Evolutionary conservation across 352 stramenopile genomes (phyloP).

Genomic region (Pythium dissotocum): DNA sequence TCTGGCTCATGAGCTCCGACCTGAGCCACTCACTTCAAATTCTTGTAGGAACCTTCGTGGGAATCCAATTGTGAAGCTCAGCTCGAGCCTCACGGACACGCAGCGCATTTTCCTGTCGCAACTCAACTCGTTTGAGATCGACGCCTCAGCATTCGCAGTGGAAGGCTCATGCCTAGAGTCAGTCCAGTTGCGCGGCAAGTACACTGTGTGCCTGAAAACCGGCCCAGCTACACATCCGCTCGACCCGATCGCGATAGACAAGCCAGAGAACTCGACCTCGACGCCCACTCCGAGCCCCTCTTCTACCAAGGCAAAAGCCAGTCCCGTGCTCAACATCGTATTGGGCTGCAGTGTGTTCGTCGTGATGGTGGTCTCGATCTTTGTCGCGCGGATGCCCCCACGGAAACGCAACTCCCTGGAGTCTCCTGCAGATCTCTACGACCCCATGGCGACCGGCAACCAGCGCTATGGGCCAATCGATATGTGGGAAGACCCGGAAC

Average conservation of each 20-base stretch:
- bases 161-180: constrained; percentile 16
- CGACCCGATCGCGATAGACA: neutral
- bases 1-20: too few species aligned
- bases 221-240: neutral
- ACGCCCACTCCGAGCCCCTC: neutral
- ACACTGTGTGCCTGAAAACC: constrained; percentile 21
- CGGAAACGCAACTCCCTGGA: neutral
- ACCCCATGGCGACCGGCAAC: constrained; percentile 8
- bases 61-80: constrained; percentile 22
- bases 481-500: constrained; percentile 31
- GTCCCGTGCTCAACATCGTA: constrained; percentile 19
- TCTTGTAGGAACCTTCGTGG: constrained; percentile 26
- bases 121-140: constrained; percentile 25
- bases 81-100: constrained; percentile 2
- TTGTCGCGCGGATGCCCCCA: constrained; percentile 20
- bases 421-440: constrained; percentile 15
- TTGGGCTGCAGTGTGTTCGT: constrained; percentile 15
- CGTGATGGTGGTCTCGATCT: constrained; percentile 22
- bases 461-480: constrained; percentile 24
- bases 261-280: neutral
- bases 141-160: constrained; percentile 14
- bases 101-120: constrained; percentile 24
- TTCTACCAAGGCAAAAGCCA: neutral
- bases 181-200: constrained; percentile 19
- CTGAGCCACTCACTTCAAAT: too few species aligned